A percentile compares a stretch with the other conserved stretches of the same genome.
phyloP scores from a whole-genome alignment of 2,329 filamentous ascomycete genomes.

The Cladosporium colombiae region DNA sequence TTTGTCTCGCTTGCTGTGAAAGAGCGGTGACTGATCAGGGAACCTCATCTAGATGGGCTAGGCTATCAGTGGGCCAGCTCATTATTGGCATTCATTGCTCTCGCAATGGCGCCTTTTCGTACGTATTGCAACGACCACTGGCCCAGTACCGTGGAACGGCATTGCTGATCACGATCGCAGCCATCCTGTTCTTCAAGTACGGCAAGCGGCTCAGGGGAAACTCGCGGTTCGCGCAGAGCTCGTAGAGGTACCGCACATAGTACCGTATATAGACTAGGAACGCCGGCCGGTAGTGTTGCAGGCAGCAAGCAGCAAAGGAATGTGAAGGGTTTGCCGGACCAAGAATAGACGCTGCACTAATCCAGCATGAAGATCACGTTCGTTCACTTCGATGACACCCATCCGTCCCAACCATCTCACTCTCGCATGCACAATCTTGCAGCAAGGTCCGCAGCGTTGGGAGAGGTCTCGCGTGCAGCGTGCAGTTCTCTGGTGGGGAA shows the following conservation, averaged over 20 bases:
- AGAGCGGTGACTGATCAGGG: constrained; percentile 47
- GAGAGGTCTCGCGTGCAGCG: constrained; percentile 4
- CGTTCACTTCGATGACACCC: background rate
- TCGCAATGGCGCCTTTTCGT: constrained; percentile 51
- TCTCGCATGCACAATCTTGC: constrained; percentile 10
- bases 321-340: constrained; percentile 3
- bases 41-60: constrained; percentile 32
- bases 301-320: constrained; percentile 5
- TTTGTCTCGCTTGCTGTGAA: constrained; percentile 25
- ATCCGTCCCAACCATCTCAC: constrained; percentile 19
- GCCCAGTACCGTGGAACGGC: constrained; percentile 29
- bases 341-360: constrained; percentile 21
- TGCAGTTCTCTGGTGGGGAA: background rate
- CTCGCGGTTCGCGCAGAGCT: constrained; percentile 48
- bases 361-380: background rate
- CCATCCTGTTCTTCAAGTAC: constrained; percentile 52
- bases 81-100: constrained; percentile 48
- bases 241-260: constrained; percentile 32
- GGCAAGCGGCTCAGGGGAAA: constrained; percentile 51
- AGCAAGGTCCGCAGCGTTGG: constrained; percentile 15
- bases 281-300: background rate
- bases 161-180: constrained; percentile 29
- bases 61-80: constrained; percentile 54
- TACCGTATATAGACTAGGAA: background rate
- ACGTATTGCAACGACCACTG: constrained; percentile 24